These are phyloP conservation scores for Fusarium sp. DNA, from an alignment of 2,329 filamentous ascomycete genomes.

Conservation along the genomic window DNA sequence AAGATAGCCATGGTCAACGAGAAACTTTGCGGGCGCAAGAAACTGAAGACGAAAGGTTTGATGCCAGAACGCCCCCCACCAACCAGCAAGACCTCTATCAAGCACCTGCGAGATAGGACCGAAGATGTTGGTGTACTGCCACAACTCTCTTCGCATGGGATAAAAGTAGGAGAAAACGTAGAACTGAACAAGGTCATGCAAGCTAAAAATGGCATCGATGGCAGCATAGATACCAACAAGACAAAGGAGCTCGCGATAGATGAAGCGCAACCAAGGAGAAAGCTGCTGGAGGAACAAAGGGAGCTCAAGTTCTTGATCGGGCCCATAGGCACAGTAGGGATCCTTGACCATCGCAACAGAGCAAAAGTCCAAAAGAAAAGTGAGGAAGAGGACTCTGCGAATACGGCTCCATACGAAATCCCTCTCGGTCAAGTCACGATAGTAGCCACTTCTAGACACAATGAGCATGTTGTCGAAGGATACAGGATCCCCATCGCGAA, in stretches of 20 bases:
- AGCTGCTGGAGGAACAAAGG: conserved; percentile 55
- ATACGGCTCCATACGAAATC: conserved; percentile 59
- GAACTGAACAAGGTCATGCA: conserved; percentile 67
- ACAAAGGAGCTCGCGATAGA: conserved; percentile 66
- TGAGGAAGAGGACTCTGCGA: conserved; percentile 61
- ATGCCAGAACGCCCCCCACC: conserved; percentile 92
- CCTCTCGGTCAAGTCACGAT: conserved; percentile 52
- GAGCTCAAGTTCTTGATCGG: conserved; percentile 48
- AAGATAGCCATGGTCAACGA: conserved; percentile 55
- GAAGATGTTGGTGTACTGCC: conserved; percentile 64
- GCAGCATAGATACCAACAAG: conserved; percentile 66
- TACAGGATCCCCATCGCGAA: conserved; percentile 49
- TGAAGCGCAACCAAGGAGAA: conserved; percentile 56
- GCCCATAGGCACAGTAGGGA: conserved; percentile 75
- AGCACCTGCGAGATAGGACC: conserved; percentile 65
- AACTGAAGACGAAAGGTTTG: conserved; percentile 85
- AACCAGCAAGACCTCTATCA: conserved; percentile 77
- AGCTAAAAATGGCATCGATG: conserved; percentile 67
- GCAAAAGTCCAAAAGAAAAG: conserved; percentile 74
- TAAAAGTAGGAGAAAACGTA: conserved; percentile 60
- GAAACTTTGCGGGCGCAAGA: conserved; percentile 63
- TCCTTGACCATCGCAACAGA: conserved; percentile 78
- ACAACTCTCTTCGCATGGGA: conserved; percentile 60
- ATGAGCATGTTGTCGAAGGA: conserved; percentile 54
- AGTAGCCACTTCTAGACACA: conserved; percentile 57